Evolutionary conservation across 768 basidiomycete species (phyloP), one percentile per base, ranked within the genome.

Genomic region (Pisolithus albus): DNA sequence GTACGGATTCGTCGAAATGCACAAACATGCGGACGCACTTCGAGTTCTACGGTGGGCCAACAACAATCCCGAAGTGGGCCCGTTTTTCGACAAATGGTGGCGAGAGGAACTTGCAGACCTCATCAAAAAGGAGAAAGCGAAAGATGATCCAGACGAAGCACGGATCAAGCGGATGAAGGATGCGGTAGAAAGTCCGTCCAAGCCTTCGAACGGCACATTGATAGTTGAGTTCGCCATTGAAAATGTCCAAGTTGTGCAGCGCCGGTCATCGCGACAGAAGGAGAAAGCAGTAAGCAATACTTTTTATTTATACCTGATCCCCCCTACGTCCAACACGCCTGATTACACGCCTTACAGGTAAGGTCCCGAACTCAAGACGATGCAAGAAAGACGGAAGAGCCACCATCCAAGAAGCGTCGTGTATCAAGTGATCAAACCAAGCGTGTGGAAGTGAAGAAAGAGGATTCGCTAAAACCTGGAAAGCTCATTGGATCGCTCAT

Each of bases 181-280:
- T 23, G 81, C 84, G 61, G 64, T 79, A 42, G 70, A 70, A 54
- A 60, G 59, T 37, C 32, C 57, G 1, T 70, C 65, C 16, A 79
- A 74, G 37, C 72, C 72, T 16, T 56, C 59, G 21, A 72, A 58
- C 52, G 77, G 77, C 15, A 74, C 81, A 5, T 67, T 96, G 54
- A 85, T 95, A 60, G 82, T 92, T n/a, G 94, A 98, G 70, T 96
- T 96, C 68, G 93, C 92, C 38, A 92, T 97, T 47, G 93, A 97
- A 72, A 97, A 97, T 61, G 73, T 90, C 18, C 88, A 92, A 69
- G 91, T 94, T 28, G 84, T 93, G 37, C 86, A 87, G 56, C 74
- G 91, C 51, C 75, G 92, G 60, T 75, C 76, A 37, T 77, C 80
- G 2, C 74, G 73, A 50, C 76, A 74, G 54, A 70, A 74, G 48